These are phyloP conservation scores for Beauveria bassiana DNA, from an alignment of 2,329 filamentous ascomycete species.

Conservation along the genomic window DNA sequence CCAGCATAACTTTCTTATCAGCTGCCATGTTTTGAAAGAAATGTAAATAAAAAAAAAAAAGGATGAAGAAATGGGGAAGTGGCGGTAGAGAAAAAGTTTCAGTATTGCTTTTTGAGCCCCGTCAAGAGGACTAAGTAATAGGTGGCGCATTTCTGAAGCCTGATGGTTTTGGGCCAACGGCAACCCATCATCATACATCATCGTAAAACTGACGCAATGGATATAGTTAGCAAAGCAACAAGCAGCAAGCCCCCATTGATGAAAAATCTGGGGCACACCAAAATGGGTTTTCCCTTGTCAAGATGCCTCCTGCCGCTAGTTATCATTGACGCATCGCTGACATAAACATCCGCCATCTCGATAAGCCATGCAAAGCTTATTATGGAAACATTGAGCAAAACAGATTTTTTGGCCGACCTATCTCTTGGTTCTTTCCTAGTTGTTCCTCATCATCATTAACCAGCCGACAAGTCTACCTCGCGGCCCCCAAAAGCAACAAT, in stretches of 20 bases:
- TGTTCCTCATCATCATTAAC: not conserved
- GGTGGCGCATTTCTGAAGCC: too few relatives aligned
- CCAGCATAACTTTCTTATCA: not conserved
- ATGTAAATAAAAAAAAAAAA: too few relatives aligned
- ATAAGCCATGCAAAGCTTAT: not conserved
- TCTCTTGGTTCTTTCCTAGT: not conserved
- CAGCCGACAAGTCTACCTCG: not conserved
- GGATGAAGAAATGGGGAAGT: not conserved
- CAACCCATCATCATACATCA: not conserved
- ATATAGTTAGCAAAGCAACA: not conserved
- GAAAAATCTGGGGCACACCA: not conserved
- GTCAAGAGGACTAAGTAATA: too few relatives aligned
- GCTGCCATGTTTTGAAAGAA: not conserved
- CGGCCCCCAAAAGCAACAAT: not conserved
- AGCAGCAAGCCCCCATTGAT: not conserved
- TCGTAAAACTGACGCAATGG: not conserved
- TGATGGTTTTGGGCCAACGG: too few relatives aligned
- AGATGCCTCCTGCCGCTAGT: not conserved
- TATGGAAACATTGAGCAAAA: not conserved
- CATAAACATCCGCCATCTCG: not conserved
- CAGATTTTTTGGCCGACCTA: too few relatives aligned
- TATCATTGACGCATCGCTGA: constrained; percentile 2
- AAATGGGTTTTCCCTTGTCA: not conserved
- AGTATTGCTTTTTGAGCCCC: too few relatives aligned
- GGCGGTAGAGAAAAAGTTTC: too few relatives aligned